Conservation (phyloP, 805 yeast genomes). For the Suhomyces faveliae region DNA sequence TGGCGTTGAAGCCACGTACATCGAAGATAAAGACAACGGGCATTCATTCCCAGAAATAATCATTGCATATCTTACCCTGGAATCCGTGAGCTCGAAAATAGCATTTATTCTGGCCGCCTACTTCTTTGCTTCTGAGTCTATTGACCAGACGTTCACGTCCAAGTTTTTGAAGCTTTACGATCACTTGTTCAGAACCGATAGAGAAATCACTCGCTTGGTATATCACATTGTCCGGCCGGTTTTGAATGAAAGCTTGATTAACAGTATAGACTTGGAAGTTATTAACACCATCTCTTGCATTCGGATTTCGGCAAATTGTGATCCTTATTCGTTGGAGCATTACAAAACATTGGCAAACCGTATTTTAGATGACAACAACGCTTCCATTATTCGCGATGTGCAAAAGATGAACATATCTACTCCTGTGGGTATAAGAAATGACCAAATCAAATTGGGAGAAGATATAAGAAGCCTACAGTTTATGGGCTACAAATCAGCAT, state of each 20-base stretch:
- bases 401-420: conserved; percentile 2
- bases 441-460: conserved; percentile 8
- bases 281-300: conserved; percentile 30
- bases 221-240: conserved; percentile 31
- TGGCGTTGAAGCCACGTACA: conserved; percentile 15
- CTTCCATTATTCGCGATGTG: conserved; percentile 12
- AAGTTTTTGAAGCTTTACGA: conserved; percentile 31
- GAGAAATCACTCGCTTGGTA: conserved; percentile 23
- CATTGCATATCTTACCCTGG: conserved; percentile 23
- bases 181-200: conserved; percentile 21
- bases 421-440: conserved; percentile 12
- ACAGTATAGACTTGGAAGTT: conserved; percentile 24
- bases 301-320: conserved; percentile 16
- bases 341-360: conserved; percentile 14
- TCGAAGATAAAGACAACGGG: conserved; percentile 14
- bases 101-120: conserved; percentile 30
- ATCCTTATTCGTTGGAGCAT: conserved; percentile 17
- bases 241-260: conserved; percentile 27
- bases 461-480: conserved; percentile 26
- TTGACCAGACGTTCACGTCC: conserved; percentile 27
- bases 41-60: conserved; percentile 28
- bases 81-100: conserved; percentile 18
- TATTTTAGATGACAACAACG: conserved; percentile 15
- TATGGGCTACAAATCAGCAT: conserved; percentile 38
- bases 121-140: conserved; percentile 28